phyloP scores from a whole-genome alignment of 2,329 filamentous ascomycete genomes.

The Alternaria metachromatica region DNA sequence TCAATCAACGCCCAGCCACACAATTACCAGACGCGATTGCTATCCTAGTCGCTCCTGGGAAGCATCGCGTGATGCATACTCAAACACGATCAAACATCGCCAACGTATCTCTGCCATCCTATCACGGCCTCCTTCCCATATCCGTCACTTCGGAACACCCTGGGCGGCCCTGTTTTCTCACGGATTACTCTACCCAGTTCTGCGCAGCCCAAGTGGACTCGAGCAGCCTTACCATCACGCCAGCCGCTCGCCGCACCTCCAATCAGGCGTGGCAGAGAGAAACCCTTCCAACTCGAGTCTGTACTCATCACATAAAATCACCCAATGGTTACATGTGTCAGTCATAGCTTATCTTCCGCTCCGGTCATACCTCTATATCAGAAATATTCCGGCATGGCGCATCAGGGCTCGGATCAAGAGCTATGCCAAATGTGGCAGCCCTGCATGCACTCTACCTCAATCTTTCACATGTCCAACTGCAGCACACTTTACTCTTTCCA shows the following conservation, averaged over 20 bases:
- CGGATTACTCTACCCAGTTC: background rate
- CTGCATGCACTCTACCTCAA: background rate
- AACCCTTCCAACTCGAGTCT: background rate
- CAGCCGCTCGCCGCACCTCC: background rate
- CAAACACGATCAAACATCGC: background rate
- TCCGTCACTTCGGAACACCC: background rate
- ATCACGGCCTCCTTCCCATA: background rate
- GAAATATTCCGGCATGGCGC: constrained; percentile 5
- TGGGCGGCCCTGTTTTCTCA: background rate
- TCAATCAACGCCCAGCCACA: background rate
- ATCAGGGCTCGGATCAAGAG: background rate
- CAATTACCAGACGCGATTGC: background rate
- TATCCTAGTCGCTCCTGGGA: background rate
- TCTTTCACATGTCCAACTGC: background rate
- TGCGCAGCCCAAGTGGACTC: background rate
- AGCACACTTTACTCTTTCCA: background rate
- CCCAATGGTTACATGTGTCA: constrained; percentile 1
- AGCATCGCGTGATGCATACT: background rate
- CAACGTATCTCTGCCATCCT: background rate
- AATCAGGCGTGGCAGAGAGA: background rate
- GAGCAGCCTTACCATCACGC: background rate
- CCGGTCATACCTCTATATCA: constrained; percentile 9
- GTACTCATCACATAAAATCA: background rate
- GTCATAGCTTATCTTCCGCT: constrained; percentile 11
- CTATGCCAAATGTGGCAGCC: background rate